Conservation (phyloP, 2,329 filamentous ascomycete genomes). For the Pseudocercospora fijiensis region DNA sequence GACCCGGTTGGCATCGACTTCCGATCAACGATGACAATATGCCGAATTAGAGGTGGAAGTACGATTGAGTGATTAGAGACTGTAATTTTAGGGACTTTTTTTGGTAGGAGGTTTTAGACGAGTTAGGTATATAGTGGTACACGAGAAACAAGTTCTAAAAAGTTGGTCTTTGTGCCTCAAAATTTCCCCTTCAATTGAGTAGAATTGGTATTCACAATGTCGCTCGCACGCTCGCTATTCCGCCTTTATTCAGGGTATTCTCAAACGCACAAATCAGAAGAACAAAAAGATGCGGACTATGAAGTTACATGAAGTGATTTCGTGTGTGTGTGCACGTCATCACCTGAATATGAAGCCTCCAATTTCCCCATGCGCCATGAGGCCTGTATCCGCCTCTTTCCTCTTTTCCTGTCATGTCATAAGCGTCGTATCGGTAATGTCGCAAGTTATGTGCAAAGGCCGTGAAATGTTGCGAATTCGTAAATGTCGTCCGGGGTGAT, state of each 20-base stretch:
- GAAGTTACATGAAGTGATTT: background rate
- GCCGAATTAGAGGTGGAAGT: background rate
- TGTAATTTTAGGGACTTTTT: too few relatives aligned
- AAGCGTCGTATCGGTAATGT: conserved; percentile 6
- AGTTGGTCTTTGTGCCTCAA: background rate
- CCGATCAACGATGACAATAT: background rate
- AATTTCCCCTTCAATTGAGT: background rate
- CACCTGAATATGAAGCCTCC: background rate
- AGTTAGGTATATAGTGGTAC: too few relatives aligned
- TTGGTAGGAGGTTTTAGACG: too few relatives aligned
- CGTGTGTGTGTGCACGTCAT: background rate
- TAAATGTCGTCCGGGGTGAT: background rate
- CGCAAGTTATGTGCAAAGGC: background rate
- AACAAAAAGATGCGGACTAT: background rate
- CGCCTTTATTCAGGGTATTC: background rate
- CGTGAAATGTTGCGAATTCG: background rate
- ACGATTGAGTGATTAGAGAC: too few relatives aligned
- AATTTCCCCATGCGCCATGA: background rate
- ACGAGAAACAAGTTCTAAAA: too few relatives aligned
- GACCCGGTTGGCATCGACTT: background rate
- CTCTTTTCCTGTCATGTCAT: conserved; percentile 11
- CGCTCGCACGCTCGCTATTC: background rate
- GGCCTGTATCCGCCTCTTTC: background rate
- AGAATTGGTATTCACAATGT: background rate
- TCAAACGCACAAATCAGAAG: background rate